Base-by-base conservation (phyloP, 2,329 filamentous ascomycete genomes). In the Eurotiales sp. region DNA sequence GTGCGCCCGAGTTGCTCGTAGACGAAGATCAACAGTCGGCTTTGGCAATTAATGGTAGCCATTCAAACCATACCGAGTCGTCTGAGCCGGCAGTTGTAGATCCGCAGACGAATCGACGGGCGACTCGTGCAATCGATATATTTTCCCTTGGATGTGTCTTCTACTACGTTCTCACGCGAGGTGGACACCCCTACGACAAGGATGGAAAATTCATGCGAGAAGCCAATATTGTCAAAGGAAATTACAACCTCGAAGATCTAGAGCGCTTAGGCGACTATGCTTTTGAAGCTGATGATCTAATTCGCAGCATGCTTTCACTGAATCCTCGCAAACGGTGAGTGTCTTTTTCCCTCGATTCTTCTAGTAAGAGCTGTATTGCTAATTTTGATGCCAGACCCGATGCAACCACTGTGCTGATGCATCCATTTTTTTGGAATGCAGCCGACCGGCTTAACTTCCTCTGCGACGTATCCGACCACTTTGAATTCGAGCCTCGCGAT, bases 81-180 rank as follows among this genome's bases (percentile, higher is more conserved):
- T 76, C 73, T 2, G 74, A 77, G 54, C 74, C 74, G 2, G 71
- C 73, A 11, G 80, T 82, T 15, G 73, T 83, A 17, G 67, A 80
- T 76, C 72, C 77, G 63, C 59, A 77, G 45, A 78, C 75, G 4
- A 84, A 83, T 59, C 85, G 90, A 53, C 87, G 93, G 46, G 92
- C 95, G 6, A 99, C 95, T 41, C 86, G 93, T 41, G 89, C 93
- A 8, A 96, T 97, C 55, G 93, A 99, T 65, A 96, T 99, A 22
- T 99, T 99, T 73, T 96, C 91, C 0, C 80, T 99, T 30, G 93
- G 93, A 1, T 86, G 96, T 48, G 90, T 99, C n/a, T 99, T 96
- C 76, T 97, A 91, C 73, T 99, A 96, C 67, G 91, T 97, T n/a
- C 78, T 99, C 54, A 96, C 92, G 1, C 88, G 90, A 56, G 93